Conservation (phyloP, 768 basidiomycete genomes). For the Hemileccinum rubropunctum region DNA sequence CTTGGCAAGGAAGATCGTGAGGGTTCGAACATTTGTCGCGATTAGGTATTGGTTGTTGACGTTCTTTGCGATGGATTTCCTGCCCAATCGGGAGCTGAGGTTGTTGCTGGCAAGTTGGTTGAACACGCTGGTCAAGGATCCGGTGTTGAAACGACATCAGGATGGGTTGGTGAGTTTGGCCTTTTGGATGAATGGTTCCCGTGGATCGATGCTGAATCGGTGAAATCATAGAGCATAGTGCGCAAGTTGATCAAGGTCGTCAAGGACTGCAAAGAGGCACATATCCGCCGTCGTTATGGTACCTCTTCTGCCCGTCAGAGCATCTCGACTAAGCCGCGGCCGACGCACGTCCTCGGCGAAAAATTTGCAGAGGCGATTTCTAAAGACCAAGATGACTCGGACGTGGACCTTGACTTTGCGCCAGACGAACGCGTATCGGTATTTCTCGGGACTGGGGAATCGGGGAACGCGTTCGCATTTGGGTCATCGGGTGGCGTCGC, state of each 20-base stretch:
- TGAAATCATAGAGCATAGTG: constrained; percentile 61
- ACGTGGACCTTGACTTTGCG: constrained; percentile 77
- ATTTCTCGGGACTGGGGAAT: constrained; percentile 37
- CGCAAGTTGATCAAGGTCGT: constrained; percentile 80
- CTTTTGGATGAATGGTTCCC: not conserved
- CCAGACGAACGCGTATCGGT: constrained; percentile 45
- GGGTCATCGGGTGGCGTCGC: constrained; percentile 20
- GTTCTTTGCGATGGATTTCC: constrained; percentile 87
- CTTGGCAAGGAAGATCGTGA: constrained; percentile 69
- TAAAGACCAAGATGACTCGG: constrained; percentile 56
- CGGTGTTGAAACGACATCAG: constrained; percentile 58
- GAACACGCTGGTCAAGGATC: constrained; percentile 72
- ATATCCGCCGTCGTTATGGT: constrained; percentile 41
- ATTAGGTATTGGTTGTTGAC: constrained; percentile 89
- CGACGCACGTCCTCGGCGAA: constrained; percentile 53
- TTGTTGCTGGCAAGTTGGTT: constrained; percentile 74
- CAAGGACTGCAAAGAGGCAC: constrained; percentile 73
- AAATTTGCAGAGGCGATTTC: constrained; percentile 60
- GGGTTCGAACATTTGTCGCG: constrained; percentile 87
- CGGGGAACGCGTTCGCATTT: constrained; percentile 45
- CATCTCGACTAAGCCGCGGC: constrained; percentile 32
- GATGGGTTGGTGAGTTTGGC: constrained; percentile 67
- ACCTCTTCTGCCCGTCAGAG: constrained; percentile 31
- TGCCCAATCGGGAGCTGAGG: constrained; percentile 76
- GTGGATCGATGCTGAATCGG: constrained; percentile 6